phyloP scores from a whole-genome alignment of 345 rosid genomes.

The Gossypium ekmanianum region DNA sequence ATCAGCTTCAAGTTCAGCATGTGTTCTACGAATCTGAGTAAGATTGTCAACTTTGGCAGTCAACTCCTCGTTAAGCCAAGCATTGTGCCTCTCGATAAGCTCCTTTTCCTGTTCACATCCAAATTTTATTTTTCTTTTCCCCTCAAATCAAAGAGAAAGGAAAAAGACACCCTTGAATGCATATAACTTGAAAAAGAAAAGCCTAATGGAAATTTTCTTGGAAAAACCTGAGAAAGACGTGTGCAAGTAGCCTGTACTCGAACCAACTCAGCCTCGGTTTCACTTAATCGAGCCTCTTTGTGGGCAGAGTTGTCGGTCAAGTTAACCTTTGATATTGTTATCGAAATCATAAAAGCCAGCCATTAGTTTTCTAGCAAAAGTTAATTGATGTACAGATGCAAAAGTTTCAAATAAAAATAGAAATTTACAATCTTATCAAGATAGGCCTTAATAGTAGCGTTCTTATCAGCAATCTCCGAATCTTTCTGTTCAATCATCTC shows the following conservation, averaged over 20 bases:
- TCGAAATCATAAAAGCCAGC: not conserved
- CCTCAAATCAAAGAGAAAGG: not conserved
- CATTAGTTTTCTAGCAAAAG: not conserved
- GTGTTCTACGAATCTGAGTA: conserved; percentile 55
- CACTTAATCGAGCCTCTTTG: conserved; percentile 62
- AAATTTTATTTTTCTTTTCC: conserved; percentile 13
- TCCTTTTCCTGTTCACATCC: conserved; percentile 74
- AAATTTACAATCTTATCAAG: conserved; percentile 75
- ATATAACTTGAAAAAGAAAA: conserved; percentile 2
- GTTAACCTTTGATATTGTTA: conserved; percentile 45
- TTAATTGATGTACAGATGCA: not conserved
- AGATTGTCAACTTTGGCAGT: conserved; percentile 64
- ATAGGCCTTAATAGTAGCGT: conserved; percentile 57
- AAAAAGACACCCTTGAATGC: not conserved
- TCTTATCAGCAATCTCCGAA: conserved; percentile 74
- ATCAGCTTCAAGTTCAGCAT: conserved; percentile 70
- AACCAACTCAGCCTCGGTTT: conserved; percentile 61
- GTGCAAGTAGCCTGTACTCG: conserved; percentile 55
- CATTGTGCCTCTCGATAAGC: conserved; percentile 76
- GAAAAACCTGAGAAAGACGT: conserved; percentile 68
- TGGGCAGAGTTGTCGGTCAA: conserved; percentile 61
- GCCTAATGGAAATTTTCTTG: not conserved
- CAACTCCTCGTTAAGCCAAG: conserved; percentile 90
- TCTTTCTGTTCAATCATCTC: conserved; percentile 83
- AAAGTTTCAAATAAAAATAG: not conserved